Base-by-base conservation (phyloP, 192 early-diverging fungal species). In the Gaertneriomyces sp. region DNA sequence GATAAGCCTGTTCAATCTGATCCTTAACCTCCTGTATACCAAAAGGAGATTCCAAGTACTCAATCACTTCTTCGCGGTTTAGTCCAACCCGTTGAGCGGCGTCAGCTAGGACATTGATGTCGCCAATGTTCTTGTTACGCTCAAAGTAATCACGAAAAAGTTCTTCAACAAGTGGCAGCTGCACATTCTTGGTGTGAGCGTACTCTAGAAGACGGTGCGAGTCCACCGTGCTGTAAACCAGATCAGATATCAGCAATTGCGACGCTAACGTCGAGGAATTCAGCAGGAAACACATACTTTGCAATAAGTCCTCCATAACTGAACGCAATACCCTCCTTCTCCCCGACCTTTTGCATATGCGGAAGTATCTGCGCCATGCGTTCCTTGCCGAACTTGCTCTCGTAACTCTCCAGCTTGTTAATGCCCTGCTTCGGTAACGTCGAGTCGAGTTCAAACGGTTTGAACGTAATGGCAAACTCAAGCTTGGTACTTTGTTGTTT, bases 61-160 rank as follows among this genome's bases (percentile, higher is more conserved):
- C 61, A 33, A 70, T 53, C 4, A 77, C 77, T 53, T 82, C 66
- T 6, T 60, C 66, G 19, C 66, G 45, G 53, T 90, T 79, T 52
- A 91, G 66, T 0, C 89, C 90, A 12, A 74, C 86, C 42, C 77
- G 78, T 17, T 61, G 80, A 5, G 86, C 90, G 6, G 75, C 80
- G 4, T 64, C 76, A 12, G 81, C 75, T 42, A 93, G 67, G 1
- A 83, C 79, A 0, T 85, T 68, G n/a, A 63, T 45, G 44, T 89
- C 85, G 47, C 80, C 81, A 54, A 90, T 77, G 68, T 89, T 86
- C 69, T 85, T 71, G 53, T 82, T 79, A 33, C 83, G 56, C 74
- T 93, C 91, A 79, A 89, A 89, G 64, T 92, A 93, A 7, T 82
- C 68, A 25, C 74, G 66, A 39, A 90, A 81, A 42, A 93, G 58